Evolutionary conservation across 1,284 basidiomycete species (phyloP).

Genomic region (Ganoderma multipileum): DNA sequence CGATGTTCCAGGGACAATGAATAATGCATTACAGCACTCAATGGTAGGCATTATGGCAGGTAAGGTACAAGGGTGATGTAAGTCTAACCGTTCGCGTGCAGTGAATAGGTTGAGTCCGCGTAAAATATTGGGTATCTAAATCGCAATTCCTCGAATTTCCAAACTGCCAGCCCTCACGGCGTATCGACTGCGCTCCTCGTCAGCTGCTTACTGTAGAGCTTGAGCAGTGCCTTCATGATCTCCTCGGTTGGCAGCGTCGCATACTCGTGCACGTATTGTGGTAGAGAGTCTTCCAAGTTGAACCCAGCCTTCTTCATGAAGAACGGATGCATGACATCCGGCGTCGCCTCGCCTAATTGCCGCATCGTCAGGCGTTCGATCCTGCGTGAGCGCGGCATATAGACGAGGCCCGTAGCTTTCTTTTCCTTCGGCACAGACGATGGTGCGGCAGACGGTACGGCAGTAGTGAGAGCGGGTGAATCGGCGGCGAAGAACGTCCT

Average conservation of each 20-base stretch:
- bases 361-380: conserved; percentile 82
- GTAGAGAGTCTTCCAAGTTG: conserved; percentile 81
- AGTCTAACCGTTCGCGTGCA: neutral
- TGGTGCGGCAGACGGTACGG: conserved; percentile 8
- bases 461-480: neutral
- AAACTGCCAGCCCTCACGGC: conserved; percentile 5
- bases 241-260: conserved; percentile 84
- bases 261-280: conserved; percentile 88
- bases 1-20: neutral
- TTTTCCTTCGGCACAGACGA: conserved; percentile 28
- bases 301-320: conserved; percentile 86
- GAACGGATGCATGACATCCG: conserved; percentile 87
- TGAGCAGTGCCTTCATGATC: conserved; percentile 84
- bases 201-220: conserved; percentile 83
- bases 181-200: conserved; percentile 30
- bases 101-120: neutral
- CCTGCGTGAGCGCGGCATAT: conserved; percentile 58
- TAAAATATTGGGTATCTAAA: neutral
- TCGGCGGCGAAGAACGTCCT: conserved; percentile 9
- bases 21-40: neutral
- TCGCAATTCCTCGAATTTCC: neutral
- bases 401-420: conserved; percentile 48
- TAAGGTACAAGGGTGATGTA: neutral
- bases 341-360: conserved; percentile 86
- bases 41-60: neutral